Percentiles rank a stretch among this genome's conserved stretches.
phyloP scores from a whole-genome alignment of 371 early-diverging fungal genomes.

The Haplosporangium sp. region DNA sequence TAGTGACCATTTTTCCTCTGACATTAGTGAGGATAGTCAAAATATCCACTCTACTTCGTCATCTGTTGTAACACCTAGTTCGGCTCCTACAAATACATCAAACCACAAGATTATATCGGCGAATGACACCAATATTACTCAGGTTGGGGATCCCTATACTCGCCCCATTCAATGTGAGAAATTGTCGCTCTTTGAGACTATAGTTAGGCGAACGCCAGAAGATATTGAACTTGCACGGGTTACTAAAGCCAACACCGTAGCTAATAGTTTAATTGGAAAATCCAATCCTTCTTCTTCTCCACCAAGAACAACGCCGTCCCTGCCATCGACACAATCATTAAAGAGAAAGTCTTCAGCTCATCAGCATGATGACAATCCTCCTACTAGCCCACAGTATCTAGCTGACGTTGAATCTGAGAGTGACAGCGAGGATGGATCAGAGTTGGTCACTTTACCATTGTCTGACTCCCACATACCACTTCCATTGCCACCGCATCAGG shows the following conservation, averaged over 20 bases:
- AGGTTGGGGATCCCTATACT: not conserved
- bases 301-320: not conserved
- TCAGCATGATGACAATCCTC: not conserved
- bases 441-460: not conserved
- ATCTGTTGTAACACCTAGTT: not conserved
- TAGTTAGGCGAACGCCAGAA: constrained; percentile 12
- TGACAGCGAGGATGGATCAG: not conserved
- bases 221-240: constrained; percentile 14
- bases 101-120: not conserved
- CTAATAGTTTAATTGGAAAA: constrained; percentile 11
- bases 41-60: not conserved
- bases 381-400: constrained; percentile 16
- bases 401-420: constrained; percentile 13
- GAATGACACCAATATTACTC: not conserved
- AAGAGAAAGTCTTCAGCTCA: not conserved
- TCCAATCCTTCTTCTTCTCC: not conserved
- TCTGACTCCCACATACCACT: not conserved
- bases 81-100: not conserved
- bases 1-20: not conserved
- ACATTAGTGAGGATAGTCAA: not conserved
- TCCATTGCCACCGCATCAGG: constrained; percentile 9
- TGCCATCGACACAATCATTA: not conserved
- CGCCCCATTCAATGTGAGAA: not conserved
- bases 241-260: constrained; percentile 18
- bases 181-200: constrained; percentile 1